Evolutionary conservation across 768 basidiomycete species (phyloP).

Genomic region (Suillus bovinus): DNA sequence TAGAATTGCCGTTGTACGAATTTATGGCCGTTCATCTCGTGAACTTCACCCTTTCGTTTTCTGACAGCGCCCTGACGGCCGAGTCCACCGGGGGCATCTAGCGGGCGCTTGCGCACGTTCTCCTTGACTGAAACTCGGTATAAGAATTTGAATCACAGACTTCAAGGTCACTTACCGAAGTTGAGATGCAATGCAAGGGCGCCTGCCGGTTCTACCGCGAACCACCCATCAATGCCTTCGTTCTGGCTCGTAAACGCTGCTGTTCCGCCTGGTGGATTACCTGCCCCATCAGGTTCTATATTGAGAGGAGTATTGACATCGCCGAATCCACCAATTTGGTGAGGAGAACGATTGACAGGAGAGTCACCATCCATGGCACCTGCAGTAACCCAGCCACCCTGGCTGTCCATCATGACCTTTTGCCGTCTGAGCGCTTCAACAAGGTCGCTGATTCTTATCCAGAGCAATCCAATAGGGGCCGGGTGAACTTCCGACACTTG

Average conservation of each 20-base stretch:
- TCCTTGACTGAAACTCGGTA: slow-evolving; percentile 76
- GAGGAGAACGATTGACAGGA: slow-evolving; percentile 45
- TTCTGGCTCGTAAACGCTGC: slow-evolving; percentile 23
- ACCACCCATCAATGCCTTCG: slow-evolving; percentile 97
- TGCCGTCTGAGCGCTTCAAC: slow-evolving; percentile 92
- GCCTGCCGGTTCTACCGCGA: slow-evolving; percentile 96
- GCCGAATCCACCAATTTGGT: slow-evolving; percentile 49
- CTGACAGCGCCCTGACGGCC: slow-evolving; percentile 98
- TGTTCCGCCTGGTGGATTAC: slow-evolving; percentile 31
- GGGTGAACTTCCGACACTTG: slow-evolving; percentile 79
- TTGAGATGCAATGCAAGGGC: slow-evolving; percentile 85
- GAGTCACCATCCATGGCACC: slow-evolving; percentile 78
- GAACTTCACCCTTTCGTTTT: slow-evolving; percentile 96
- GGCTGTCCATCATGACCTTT: slow-evolving; percentile 86
- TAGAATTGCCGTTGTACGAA: slow-evolving; percentile 98
- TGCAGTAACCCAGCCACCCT: slow-evolving; percentile 95
- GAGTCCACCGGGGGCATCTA: slow-evolving; percentile 88
- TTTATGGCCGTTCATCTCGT: slow-evolving; percentile 99
- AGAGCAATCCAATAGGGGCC: slow-evolving; percentile 90
- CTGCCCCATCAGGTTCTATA: slow-evolving; percentile 34
- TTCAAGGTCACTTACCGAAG: slow-evolving; percentile 67
- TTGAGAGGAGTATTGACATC: slow-evolving; percentile 44
- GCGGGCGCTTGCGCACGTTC: slow-evolving; percentile 93
- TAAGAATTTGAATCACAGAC: slow-evolving; percentile 4
- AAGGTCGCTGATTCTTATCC: slow-evolving; percentile 92